These are phyloP conservation scores for Umbelopsis sp. DNA, from an alignment of 371 early-diverging fungal species.

Conservation along the genomic window DNA sequence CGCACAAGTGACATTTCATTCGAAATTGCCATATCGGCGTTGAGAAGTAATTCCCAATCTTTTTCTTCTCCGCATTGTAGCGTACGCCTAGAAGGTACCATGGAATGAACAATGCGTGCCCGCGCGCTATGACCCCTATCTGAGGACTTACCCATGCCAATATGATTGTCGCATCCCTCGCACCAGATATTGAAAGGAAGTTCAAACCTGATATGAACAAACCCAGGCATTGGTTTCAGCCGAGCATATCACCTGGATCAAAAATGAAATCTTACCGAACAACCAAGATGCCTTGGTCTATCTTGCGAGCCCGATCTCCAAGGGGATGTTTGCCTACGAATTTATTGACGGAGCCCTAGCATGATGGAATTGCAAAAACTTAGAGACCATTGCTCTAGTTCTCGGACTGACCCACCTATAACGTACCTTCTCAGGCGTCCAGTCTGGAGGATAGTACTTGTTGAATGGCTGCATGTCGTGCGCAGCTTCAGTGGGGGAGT, in stretches of 20 bases:
- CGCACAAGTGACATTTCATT: conserved; percentile 92
- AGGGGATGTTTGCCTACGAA: conserved; percentile 89
- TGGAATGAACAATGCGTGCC: too few relatives aligned
- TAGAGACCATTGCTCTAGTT: not conserved
- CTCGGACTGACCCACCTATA: too few relatives aligned
- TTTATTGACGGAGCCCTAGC: conserved; percentile 79
- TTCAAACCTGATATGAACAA: conserved; percentile 66
- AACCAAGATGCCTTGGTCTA: conserved; percentile 89
- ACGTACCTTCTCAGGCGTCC: conserved; percentile 69
- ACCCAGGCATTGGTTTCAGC: too few relatives aligned
- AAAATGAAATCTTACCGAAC: conserved; percentile 59
- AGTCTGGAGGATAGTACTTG: conserved; percentile 77
- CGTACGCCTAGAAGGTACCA: conserved; percentile 65
- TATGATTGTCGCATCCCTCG: conserved; percentile 78
- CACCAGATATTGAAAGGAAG: conserved; percentile 94
- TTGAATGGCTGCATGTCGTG: conserved; percentile 65
- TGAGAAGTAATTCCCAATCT: conserved; percentile 85
- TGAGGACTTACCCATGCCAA: conserved; percentile 73
- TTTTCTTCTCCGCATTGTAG: conserved; percentile 95
- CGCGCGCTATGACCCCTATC: too few relatives aligned
- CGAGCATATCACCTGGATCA: too few relatives aligned
- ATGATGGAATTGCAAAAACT: not conserved
- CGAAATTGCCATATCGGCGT: conserved; percentile 90
- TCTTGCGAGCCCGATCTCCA: conserved; percentile 85
- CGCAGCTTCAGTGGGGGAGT: not conserved